phyloP scores from a whole-genome alignment of 2,329 filamentous ascomycete species.

The Phialophora expanda region DNA sequence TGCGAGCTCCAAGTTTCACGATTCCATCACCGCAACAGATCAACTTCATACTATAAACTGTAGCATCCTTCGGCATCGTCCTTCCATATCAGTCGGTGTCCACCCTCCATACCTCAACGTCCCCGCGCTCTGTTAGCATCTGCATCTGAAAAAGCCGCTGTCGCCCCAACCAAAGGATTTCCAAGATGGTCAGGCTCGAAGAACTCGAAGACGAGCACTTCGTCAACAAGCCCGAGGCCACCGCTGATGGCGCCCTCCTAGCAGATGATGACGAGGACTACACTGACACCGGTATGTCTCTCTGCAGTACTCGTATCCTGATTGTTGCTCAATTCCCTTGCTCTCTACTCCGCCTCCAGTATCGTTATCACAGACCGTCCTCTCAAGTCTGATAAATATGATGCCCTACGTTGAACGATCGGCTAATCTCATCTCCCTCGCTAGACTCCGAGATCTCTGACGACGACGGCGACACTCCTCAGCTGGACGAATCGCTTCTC shows the following conservation, averaged over 20 bases:
- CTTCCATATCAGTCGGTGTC: not conserved
- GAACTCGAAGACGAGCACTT: constrained; percentile 98
- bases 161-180: not conserved
- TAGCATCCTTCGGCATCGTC: not conserved
- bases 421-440: constrained; percentile 26
- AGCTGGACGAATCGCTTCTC: constrained; percentile 64
- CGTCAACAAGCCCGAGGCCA: constrained; percentile 70
- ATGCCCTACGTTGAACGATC: not conserved
- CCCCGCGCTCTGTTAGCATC: not conserved
- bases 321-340: constrained; percentile 22
- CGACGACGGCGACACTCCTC: constrained; percentile 68
- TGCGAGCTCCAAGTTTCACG: constrained; percentile 16
- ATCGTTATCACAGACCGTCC: not conserved
- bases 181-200: constrained; percentile 89
- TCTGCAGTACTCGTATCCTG: not conserved
- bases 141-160: not conserved
- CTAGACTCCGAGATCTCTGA: constrained; percentile 83
- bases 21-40: constrained; percentile 9
- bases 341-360: not conserved
- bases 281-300: constrained; percentile 80
- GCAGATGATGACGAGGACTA: constrained; percentile 74
- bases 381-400: not conserved
- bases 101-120: no score
- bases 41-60: not conserved
- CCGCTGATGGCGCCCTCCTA: constrained; percentile 61